These are phyloP conservation scores for Tolypocladium nubicola DNA, from an alignment of 2,329 filamentous ascomycete species.

Conservation along the genomic window DNA sequence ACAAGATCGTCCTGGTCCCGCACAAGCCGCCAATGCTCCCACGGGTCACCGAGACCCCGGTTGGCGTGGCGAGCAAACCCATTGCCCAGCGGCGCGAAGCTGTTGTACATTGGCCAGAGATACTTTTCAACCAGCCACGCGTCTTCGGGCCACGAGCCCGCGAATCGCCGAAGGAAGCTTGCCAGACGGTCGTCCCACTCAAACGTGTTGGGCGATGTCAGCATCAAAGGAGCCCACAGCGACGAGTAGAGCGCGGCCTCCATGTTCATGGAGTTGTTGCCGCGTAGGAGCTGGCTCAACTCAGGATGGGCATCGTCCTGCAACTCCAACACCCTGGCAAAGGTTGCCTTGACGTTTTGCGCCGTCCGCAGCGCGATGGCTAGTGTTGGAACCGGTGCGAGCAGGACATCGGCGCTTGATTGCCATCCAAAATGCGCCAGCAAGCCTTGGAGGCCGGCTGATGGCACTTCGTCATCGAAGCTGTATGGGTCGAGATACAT, in stretches of 20 bases:
- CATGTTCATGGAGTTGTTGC: constrained; percentile 30
- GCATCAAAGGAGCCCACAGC: constrained; percentile 58
- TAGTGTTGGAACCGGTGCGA: constrained; percentile 52
- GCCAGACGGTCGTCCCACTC: constrained; percentile 53
- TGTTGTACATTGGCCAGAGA: constrained; percentile 48
- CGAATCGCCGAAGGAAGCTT: constrained; percentile 43
- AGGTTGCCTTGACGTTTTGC: constrained; percentile 72
- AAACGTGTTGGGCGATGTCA: constrained; percentile 34
- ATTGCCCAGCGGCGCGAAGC: constrained; percentile 21
- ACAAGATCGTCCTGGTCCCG: constrained; percentile 31
- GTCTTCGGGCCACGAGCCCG: constrained; percentile 46
- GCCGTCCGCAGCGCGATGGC: constrained; percentile 62
- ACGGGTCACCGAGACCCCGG: constrained; percentile 16
- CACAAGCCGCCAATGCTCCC: constrained; percentile 22
- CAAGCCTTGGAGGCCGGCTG: constrained; percentile 45
- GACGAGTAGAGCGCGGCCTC: constrained; percentile 58
- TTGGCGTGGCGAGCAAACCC: constrained; percentile 15
- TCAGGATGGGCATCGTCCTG: constrained; percentile 15
- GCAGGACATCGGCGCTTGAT: constrained; percentile 35
- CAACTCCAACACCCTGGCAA: constrained; percentile 16
- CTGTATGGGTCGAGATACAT: constrained; percentile 85
- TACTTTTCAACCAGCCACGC: constrained; percentile 59
- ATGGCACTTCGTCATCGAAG: constrained; percentile 54
- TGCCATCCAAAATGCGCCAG: constrained; percentile 40
- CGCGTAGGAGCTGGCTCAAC: constrained; percentile 23